Percentiles rank a stretch among this genome's conserved stretches.
Evolutionary conservation across 1,284 basidiomycete genomes (phyloP).

Genomic region (Calocybe gambosa): DNA sequence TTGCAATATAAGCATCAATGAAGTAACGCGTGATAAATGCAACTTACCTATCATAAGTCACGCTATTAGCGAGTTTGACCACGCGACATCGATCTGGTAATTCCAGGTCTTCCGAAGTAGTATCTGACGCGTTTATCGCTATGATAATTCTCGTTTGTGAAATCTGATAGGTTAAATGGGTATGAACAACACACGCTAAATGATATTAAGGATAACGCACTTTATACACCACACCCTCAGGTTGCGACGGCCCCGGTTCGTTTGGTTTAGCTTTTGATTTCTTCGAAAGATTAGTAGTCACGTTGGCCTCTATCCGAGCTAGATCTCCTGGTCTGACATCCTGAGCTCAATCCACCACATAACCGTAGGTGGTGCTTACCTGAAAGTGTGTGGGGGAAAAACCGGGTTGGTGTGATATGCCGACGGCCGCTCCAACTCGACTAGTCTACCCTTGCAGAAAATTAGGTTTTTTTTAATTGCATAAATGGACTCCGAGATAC

Average conservation of each 20-base stretch:
- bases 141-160: slow-evolving; percentile 73
- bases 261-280: slow-evolving; percentile 34
- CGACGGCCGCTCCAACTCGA: slow-evolving; percentile 80
- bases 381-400: slow-evolving; percentile 83
- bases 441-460: slow-evolving; percentile 49
- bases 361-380: slow-evolving; percentile 34
- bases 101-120: slow-evolving; percentile 59
- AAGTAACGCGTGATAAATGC: neutral
- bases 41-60: slow-evolving; percentile 80
- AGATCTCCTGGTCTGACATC: slow-evolving; percentile 70
- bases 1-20: neutral
- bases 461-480: neutral
- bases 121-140: slow-evolving; percentile 61
- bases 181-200: slow-evolving; percentile 2
- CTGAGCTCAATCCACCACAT: slow-evolving; percentile 6
- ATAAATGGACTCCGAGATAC: slow-evolving; percentile 40
- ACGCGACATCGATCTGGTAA: slow-evolving; percentile 80
- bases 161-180: slow-evolving; percentile 38
- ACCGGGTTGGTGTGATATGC: slow-evolving; percentile 69
- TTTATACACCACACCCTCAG: slow-evolving; percentile 82
- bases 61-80: slow-evolving; percentile 86
- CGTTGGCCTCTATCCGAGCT: slow-evolving; percentile 75
- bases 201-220: slow-evolving; percentile 28
- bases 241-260: slow-evolving; percentile 33
- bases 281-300: slow-evolving; percentile 36